Base-by-base conservation (phyloP, 768 basidiomycete genomes). In the Leccinum uliginosum region DNA sequence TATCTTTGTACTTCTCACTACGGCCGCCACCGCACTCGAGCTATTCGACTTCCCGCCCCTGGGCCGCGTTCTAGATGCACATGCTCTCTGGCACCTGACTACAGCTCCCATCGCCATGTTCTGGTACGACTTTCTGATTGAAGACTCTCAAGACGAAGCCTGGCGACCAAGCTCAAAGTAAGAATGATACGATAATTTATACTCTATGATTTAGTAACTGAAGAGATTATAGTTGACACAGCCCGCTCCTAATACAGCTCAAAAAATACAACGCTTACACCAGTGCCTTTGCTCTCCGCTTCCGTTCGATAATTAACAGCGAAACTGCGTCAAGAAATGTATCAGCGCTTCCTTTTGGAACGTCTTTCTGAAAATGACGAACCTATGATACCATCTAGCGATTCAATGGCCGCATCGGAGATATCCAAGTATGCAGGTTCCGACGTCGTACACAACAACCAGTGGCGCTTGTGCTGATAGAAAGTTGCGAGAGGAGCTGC, bases 41-140 rank as follows among this genome's bases (percentile, higher is more conserved):
- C 68, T 99, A 3, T 84, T 96, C 60, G 96, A 99, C 68, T 98
- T 98, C 65, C 83, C 93, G 0, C 91, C 93, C 0, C 78, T 85
- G 71, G 66, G 67, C n/a, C 71, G 93, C 32, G 70, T 84, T 7
- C 76, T 98, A 19, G 96, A 98, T 67, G 93, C 95, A 0, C 97
- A 98, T 70, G 80, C 93, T 3, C 73, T 98, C 15, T 98, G 96
- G 97, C 96, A 99, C 71, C 75, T 89, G 8, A 79, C 83, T 4
- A 99, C 96, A 0, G 87, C 81, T 1, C 87, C 87, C 0, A 82
- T 98, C 30, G 83, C 85, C 4, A 66, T 80, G 48, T 76, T 82
- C 47, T 98, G 96, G 94, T 98, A 96, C 65, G 75, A 80, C n/a
- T 95, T 96, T 63, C 69, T 95, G 29, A 67, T 89, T 7, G 70